Base-by-base conservation (phyloP, 371 early-diverging fungal species). In the Mortierella sp. region DNA sequence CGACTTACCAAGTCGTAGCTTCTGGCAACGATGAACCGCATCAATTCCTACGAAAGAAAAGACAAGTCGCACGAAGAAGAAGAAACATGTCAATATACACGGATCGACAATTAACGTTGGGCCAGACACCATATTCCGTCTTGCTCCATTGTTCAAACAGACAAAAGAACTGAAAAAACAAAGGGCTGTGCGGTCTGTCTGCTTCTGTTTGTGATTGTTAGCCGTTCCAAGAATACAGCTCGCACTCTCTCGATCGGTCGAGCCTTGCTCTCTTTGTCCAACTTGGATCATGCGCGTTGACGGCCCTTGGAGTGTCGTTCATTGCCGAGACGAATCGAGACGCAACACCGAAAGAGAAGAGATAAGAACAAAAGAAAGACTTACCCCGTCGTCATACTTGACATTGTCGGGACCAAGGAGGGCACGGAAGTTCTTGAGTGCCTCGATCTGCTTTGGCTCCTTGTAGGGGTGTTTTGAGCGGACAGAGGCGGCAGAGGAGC, bases 1-100 rank as follows among this genome's bases (percentile, higher is more conserved):
- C 37, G 24, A 87, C 90, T 88, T 90, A 92, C 93, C 67, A 91
- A 76, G 78, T 91, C 90, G 85, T 90, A 92, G 75, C 91, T 90
- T 69, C 93, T 87, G 34, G 94, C 93, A 53, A 93, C 89, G n/a
- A 93, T 79, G 81, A 91, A 94, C 55, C 92, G 92, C 73, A 89
- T 87, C 70, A 93, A 82, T 37, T 89, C 89, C 93, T 93, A 78
- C 9, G 43, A 50, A 61, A 21, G 34, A 37, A 19, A 61, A 19
- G 28, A 59, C 3, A 31, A 19, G 21, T 3, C n/a, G 1, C 16
- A 70, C 37, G 51, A 64, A 11, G 0, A 53, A 55, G 44, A 69
- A 48, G 46, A 70, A 24, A 75, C 13, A 75, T 70, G 57, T 74
- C 37, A 71, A 11, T 24, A 50, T 31, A 16, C 34, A 31, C 64